Evolutionary conservation across 1,284 basidiomycete species (phyloP).

Genomic region (Fomes fomentarius): DNA sequence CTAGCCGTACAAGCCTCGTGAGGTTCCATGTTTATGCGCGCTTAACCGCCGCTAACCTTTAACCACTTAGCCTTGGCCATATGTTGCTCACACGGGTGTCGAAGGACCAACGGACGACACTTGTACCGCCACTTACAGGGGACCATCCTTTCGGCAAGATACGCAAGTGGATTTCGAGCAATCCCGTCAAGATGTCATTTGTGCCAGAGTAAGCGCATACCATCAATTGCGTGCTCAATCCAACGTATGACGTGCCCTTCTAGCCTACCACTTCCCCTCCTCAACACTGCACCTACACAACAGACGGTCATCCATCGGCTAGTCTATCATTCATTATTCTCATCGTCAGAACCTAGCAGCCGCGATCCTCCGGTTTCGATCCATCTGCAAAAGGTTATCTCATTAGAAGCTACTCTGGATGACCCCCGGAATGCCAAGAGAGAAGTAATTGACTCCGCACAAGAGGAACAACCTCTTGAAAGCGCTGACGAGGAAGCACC

Average conservation of each 20-base stretch:
- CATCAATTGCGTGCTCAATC: conserved; percentile 15
- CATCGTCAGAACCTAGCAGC: not conserved
- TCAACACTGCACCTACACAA: conserved; percentile 38
- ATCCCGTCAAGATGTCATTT: conserved; percentile 45
- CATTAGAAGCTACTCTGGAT: conserved; percentile 31
- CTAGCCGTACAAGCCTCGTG: conserved; percentile 52
- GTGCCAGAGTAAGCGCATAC: conserved; percentile 51
- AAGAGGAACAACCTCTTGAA: conserved; percentile 1
- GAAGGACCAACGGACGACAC: conserved; percentile 36
- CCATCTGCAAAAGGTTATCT: conserved; percentile 22
- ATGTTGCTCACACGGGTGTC: conserved; percentile 49
- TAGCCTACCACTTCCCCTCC: conserved; percentile 51
- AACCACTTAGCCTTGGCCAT: conserved; percentile 54
- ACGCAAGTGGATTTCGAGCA: conserved; percentile 49
- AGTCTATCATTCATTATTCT: conserved; percentile 47
- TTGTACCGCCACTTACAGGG: conserved; percentile 57
- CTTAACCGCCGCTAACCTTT: not conserved
- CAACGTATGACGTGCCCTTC: conserved; percentile 7
- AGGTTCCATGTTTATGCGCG: conserved; percentile 23
- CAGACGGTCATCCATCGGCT: conserved; percentile 55
- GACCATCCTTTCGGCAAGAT: conserved; percentile 45
- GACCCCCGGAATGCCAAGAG: conserved; percentile 11
- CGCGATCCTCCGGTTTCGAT: not conserved
- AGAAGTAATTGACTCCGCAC: not conserved
- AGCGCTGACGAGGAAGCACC: conserved; percentile 1